phyloP scores from a whole-genome alignment of 2,329 filamentous ascomycete genomes.

The Anisogramma anomala region DNA sequence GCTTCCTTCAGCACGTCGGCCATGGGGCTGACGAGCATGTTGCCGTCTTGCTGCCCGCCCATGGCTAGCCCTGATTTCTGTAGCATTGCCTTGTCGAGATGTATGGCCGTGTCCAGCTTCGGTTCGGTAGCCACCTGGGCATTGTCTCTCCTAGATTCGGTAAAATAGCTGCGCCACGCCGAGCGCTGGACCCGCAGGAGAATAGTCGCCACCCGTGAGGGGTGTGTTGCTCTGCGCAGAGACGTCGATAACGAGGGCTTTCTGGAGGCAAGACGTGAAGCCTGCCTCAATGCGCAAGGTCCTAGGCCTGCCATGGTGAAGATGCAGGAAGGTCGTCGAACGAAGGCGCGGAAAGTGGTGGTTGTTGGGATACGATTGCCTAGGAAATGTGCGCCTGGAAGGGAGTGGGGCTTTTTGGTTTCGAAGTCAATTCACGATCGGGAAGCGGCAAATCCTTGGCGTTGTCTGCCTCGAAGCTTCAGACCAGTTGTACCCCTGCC shows the following conservation, averaged over 20 bases:
- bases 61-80: slow-evolving; percentile 50
- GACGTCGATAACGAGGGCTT: slow-evolving; percentile 27
- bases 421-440: neutral
- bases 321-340: neutral
- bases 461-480: too few species aligned
- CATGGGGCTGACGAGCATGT: slow-evolving; percentile 69
- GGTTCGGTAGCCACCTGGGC: slow-evolving; percentile 81
- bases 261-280: slow-evolving; percentile 45
- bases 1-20: slow-evolving; percentile 86
- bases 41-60: slow-evolving; percentile 36
- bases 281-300: slow-evolving; percentile 63
- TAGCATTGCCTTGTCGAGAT: slow-evolving; percentile 76
- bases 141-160: slow-evolving; percentile 66
- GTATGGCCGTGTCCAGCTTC: slow-evolving; percentile 70
- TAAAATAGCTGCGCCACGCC: slow-evolving; percentile 59
- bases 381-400: slow-evolving; percentile 5
- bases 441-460: neutral
- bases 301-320: slow-evolving; percentile 50
- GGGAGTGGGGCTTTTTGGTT: neutral
- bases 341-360: neutral
- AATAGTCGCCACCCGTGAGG: slow-evolving; percentile 24
- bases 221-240: slow-evolving; percentile 23
- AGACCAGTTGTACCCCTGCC: too few species aligned
- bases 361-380: slow-evolving; percentile 1
- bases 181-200: slow-evolving; percentile 20